These are phyloP conservation scores for Chlorella ohadii DNA, from an alignment of 139 green algal species.

Conservation along the genomic window DNA sequence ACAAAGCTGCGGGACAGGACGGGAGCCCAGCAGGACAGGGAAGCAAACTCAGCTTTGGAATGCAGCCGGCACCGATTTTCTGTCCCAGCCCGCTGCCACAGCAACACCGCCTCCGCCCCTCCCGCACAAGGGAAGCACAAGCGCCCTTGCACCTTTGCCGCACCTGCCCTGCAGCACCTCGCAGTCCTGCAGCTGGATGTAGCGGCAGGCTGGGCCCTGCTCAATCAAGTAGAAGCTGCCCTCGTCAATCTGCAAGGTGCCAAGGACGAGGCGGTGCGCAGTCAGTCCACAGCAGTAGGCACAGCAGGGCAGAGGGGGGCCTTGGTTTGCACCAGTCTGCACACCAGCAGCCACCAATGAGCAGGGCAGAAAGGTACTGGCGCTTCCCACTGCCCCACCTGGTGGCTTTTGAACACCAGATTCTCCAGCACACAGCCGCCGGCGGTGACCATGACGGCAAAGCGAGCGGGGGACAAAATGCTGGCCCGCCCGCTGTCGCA, in stretches of 20 bases:
- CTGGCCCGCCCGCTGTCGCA: neutral
- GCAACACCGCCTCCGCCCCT: no score
- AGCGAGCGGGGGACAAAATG: neutral
- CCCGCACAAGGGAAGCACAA: no score
- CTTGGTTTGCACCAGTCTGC: neutral
- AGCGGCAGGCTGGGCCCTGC: neutral
- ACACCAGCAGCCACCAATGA: neutral
- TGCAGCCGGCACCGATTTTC: no score
- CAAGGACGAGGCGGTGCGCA: no score
- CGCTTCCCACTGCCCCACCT: neutral
- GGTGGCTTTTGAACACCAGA: neutral
- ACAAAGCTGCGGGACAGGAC: neutral
- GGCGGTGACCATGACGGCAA: constrained; percentile 1
- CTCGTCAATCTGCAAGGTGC: neutral
- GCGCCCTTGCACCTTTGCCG: no score
- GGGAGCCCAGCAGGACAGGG: no score
- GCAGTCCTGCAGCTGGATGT: constrained; percentile 3
- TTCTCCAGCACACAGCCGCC: constrained; percentile 13
- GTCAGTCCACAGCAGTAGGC: no score
- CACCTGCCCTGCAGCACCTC: constrained; percentile 18
- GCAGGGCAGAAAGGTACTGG: neutral
- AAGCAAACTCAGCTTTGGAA: no score
- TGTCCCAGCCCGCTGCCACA: no score
- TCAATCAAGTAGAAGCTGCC: neutral
- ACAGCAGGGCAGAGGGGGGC: no score